Conservation (phyloP, 2,329 filamentous ascomycete species). For the Epichloe elymi region DNA sequence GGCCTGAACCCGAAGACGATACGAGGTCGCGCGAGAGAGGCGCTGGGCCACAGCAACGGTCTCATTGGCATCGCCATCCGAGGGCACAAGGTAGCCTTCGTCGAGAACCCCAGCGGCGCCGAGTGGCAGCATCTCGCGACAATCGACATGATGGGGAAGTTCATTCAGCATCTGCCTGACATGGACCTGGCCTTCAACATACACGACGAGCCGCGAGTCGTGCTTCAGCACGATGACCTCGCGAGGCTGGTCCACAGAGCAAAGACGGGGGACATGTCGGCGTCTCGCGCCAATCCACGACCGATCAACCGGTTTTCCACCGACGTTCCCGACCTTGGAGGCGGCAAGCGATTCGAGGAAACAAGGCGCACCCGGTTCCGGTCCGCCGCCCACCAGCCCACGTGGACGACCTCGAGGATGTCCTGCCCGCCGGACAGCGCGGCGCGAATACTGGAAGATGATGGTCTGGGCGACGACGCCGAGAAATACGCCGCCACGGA, state of each 20-base stretch:
- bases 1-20: slow-evolving; percentile 69
- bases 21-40: slow-evolving; percentile 62
- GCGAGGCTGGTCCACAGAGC: slow-evolving; percentile 56
- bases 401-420: slow-evolving; percentile 77
- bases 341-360: slow-evolving; percentile 63
- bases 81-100: slow-evolving; percentile 55
- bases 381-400: slow-evolving; percentile 73
- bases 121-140: slow-evolving; percentile 82
- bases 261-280: slow-evolving; percentile 49
- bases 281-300: slow-evolving; percentile 31
- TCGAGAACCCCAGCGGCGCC: slow-evolving; percentile 47
- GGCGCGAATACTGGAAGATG: slow-evolving; percentile 51
- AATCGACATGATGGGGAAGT: slow-evolving; percentile 66
- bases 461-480: slow-evolving; percentile 52
- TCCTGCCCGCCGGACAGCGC: slow-evolving; percentile 75
- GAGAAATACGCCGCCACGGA: slow-evolving; percentile 56
- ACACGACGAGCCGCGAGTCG: slow-evolving; percentile 84
- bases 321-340: slow-evolving; percentile 28
- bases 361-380: slow-evolving; percentile 76
- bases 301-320: slow-evolving; percentile 23
- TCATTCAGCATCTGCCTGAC: slow-evolving; percentile 70
- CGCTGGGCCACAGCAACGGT: slow-evolving; percentile 70
- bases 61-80: slow-evolving; percentile 70
- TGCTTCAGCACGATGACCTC: slow-evolving; percentile 74
- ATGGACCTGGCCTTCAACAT: slow-evolving; percentile 96